phyloP scores from a whole-genome alignment of 2,329 filamentous ascomycete species.

The Phaeosphaeria sp. region DNA sequence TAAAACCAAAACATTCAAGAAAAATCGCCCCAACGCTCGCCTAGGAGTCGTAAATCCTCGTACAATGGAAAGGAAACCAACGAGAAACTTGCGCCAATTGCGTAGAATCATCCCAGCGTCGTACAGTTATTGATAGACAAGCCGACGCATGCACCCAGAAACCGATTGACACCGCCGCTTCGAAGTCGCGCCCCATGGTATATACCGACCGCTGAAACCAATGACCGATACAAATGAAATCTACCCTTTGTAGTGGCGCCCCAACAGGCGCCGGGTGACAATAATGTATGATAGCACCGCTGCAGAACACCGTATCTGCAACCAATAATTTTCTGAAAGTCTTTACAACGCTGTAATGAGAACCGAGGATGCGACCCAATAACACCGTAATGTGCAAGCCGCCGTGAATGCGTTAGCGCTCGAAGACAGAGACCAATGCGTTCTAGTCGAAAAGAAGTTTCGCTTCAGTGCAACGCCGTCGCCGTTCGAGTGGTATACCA shows the following conservation, averaged over 20 bases:
- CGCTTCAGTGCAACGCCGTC: conserved; percentile 50
- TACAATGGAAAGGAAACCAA: conserved; percentile 39
- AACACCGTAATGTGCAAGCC: conserved; percentile 49
- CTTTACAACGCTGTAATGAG: conserved; percentile 41
- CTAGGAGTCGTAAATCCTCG: conserved; percentile 36
- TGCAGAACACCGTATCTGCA: conserved; percentile 47
- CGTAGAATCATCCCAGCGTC: conserved; percentile 50
- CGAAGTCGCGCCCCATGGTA: conserved; percentile 50
- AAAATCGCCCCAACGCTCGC: conserved; percentile 30
- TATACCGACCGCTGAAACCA: conserved; percentile 47
- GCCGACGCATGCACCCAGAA: conserved; percentile 43
- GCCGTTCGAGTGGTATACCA: conserved; percentile 49
- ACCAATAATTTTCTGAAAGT: conserved; percentile 42
- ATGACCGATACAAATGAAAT: conserved; percentile 49
- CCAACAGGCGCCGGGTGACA: conserved; percentile 34
- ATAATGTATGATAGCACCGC: conserved; percentile 38
- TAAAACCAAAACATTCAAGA: conserved; percentile 39
- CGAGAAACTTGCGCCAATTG: conserved; percentile 37
- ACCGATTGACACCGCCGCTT: conserved; percentile 48
- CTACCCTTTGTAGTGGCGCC: conserved; percentile 44
- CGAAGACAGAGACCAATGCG: conserved; percentile 47
- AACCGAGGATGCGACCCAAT: conserved; percentile 44
- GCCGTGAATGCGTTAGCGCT: conserved; percentile 50
- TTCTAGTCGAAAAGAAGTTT: conserved; percentile 46
- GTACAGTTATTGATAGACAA: conserved; percentile 46